Evolutionary conservation across 2,329 filamentous ascomycete species (phyloP).

Genomic region (Chrysoporthe austroafricana): DNA sequence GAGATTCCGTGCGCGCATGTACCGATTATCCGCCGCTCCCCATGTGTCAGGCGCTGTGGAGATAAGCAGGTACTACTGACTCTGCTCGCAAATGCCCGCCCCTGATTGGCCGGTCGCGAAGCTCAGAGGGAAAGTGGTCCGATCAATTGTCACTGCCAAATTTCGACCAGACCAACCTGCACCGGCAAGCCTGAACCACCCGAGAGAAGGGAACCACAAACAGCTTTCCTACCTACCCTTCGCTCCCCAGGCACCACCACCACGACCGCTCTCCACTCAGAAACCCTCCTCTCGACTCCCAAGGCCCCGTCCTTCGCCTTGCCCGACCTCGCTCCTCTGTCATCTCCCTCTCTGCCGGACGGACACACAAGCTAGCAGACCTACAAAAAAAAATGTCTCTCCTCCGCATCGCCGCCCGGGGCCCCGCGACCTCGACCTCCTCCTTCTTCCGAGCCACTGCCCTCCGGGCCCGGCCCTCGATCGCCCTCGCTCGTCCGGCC

Average conservation of each 20-base stretch:
- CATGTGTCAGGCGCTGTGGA: conserved; percentile 11
- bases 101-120: conserved; percentile 8
- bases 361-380: conserved; percentile 58
- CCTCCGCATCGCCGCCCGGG: conserved; percentile 73
- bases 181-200: conserved; percentile 9
- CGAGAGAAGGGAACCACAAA: conserved; percentile 7
- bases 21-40: conserved; percentile 5
- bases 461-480: conserved; percentile 46
- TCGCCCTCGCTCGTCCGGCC: conserved; percentile 53
- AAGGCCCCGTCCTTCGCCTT: conserved; percentile 33
- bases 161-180: conserved; percentile 3
- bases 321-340: conserved; percentile 24
- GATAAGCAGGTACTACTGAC: conserved; percentile 12
- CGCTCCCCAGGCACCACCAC: conserved; percentile 15
- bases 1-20: not conserved
- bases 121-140: conserved; percentile 14
- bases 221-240: conserved; percentile 10
- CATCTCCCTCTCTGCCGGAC: conserved; percentile 56
- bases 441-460: conserved; percentile 66
- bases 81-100: conserved; percentile 13
- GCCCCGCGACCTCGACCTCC: conserved; percentile 56
- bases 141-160: conserved; percentile 14
- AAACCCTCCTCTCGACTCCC: conserved; percentile 32
- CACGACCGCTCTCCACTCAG: conserved; percentile 24
- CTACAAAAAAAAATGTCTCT: conserved; percentile 39